Conservation (phyloP, 225 moss, liverwort and hornwort genomes). For the Marchantia polymorpha region DNA sequence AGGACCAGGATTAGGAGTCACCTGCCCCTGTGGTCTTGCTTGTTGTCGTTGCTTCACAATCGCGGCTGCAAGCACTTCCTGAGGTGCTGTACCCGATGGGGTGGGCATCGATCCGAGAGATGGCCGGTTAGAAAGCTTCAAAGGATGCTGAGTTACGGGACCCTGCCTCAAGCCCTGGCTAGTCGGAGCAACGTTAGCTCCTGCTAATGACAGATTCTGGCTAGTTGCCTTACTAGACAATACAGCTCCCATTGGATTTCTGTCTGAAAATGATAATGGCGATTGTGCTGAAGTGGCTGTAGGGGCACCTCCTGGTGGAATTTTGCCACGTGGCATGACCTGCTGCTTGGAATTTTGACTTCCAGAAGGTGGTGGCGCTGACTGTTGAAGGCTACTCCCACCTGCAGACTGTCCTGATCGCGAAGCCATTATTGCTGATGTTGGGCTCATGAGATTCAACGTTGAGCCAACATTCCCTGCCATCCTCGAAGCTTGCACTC, state of each 20-base stretch:
- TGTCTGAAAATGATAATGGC: slow-evolving; percentile 51
- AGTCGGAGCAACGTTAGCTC: slow-evolving; percentile 32
- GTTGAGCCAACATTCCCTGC: slow-evolving; percentile 53
- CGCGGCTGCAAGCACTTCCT: slow-evolving; percentile 74
- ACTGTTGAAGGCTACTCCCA: slow-evolving; percentile 37
- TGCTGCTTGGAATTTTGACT: slow-evolving; percentile 41
- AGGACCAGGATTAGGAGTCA: slow-evolving; percentile 27
- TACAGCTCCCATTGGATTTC: slow-evolving; percentile 37
- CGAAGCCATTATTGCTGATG: slow-evolving; percentile 40
- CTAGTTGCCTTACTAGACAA: slow-evolving; percentile 44
- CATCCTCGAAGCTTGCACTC: slow-evolving; percentile 23
- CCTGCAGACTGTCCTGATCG: slow-evolving; percentile 28
- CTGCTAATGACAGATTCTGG: slow-evolving; percentile 47
- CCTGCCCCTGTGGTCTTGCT: slow-evolving; percentile 35
- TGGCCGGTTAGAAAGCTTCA: slow-evolving; percentile 49
- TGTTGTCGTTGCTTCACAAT: slow-evolving; percentile 68
- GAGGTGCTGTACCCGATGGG: slow-evolving; percentile 53
- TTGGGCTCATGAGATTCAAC: slow-evolving; percentile 46
- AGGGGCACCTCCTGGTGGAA: slow-evolving; percentile 28
- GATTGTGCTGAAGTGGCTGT: slow-evolving; percentile 28
- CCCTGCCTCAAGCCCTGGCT: slow-evolving; percentile 49
- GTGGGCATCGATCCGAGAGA: slow-evolving; percentile 50
- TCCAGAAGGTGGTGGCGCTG: slow-evolving; percentile 27
- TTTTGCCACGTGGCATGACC: slow-evolving; percentile 34
- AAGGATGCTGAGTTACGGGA: slow-evolving; percentile 36